Evolutionary conservation across 306 rosid genomes (phyloP).

Genomic region (Dryas drummondii): DNA sequence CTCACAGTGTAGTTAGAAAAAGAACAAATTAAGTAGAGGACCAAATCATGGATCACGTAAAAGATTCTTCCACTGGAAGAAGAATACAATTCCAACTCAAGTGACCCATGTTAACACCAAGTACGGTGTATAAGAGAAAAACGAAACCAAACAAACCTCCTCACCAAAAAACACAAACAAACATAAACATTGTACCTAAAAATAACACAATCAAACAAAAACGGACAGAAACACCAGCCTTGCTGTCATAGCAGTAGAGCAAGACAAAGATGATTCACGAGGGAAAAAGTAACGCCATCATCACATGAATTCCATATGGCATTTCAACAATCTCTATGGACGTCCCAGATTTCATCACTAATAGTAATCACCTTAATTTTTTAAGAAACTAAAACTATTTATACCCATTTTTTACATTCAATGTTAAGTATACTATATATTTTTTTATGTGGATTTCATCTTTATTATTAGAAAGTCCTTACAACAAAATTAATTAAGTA

Average conservation of each 20-base stretch:
- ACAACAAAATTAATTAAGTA: no score
- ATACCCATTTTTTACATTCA: no score
- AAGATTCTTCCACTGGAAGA: neutral
- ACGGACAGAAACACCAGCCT: slow-evolving; percentile 4
- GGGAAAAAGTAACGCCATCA: neutral
- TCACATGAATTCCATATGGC: neutral
- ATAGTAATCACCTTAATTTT: no score
- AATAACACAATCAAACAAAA: neutral
- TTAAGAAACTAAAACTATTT: no score
- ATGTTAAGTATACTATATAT: no score
- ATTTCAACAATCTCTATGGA: no score
- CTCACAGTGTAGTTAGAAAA: neutral
- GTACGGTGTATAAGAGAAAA: neutral
- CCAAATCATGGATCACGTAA: neutral
- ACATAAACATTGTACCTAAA: neutral
- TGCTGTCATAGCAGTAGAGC: neutral
- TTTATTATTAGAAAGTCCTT: no score
- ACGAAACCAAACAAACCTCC: neutral
- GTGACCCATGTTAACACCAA: slow-evolving; percentile 10
- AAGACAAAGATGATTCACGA: slow-evolving; percentile 14
- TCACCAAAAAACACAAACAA: neutral
- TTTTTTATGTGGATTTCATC: no score
- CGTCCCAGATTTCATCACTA: neutral
- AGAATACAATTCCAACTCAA: slow-evolving; percentile 7
- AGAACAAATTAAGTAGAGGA: neutral